Percentiles rank a stretch among this genome's conserved stretches.
phyloP scores from a whole-genome alignment of 495 filamentous ascomycete genomes.

The Staphylotrichum longicolle region DNA sequence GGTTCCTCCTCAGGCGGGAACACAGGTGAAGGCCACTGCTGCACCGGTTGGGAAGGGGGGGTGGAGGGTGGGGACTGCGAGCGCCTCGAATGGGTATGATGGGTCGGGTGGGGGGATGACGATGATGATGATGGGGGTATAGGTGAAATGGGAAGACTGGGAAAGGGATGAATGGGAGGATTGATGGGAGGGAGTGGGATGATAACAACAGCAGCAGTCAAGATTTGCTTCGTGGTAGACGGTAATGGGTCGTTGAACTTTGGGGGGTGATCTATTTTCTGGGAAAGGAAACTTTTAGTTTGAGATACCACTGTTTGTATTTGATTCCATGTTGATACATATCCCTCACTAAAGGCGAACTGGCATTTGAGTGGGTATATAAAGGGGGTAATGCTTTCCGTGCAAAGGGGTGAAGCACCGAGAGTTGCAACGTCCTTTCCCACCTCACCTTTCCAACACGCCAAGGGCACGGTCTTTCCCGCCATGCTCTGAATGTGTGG shows the following conservation, averaged over 20 bases:
- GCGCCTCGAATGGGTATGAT: constrained; percentile 24
- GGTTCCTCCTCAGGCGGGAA: background rate
- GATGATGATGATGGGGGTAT: constrained; percentile 8
- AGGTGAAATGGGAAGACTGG: background rate
- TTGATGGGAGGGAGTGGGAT: background rate
- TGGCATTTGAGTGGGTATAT: no score
- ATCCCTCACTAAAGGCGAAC: no score
- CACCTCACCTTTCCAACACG: no score
- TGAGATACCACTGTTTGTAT: background rate
- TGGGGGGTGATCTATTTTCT: background rate
- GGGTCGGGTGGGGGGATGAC: constrained; percentile 32
- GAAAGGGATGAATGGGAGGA: background rate
- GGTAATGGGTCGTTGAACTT: background rate
- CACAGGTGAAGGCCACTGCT: background rate
- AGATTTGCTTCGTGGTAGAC: no score
- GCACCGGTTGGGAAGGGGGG: background rate
- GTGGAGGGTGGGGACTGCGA: constrained; percentile 15
- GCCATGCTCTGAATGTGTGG: no score
- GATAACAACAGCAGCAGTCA: no score
- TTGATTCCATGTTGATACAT: background rate
- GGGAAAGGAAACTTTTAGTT: background rate
- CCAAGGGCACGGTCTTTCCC: no score
- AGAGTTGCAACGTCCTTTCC: no score
- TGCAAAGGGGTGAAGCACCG: no score
- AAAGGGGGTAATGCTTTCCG: no score